phyloP scores from a whole-genome alignment of 2,329 filamentous ascomycete species.

The Fusarium sulawesiense region DNA sequence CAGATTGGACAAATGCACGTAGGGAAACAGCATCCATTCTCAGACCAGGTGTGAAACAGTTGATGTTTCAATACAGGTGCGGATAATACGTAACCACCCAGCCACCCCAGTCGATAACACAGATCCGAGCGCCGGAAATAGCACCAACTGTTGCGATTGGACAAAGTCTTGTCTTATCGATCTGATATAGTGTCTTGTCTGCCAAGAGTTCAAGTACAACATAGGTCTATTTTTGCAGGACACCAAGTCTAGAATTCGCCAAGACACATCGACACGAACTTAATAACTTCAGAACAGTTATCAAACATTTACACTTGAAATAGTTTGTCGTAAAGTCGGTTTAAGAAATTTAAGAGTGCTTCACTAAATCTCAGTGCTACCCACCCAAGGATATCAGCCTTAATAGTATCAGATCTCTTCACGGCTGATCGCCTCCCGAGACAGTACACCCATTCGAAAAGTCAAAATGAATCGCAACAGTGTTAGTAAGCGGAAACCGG shows the following conservation, averaged over 20 bases:
- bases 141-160: background rate
- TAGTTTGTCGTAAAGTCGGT: background rate
- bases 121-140: background rate
- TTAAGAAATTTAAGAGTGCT: background rate
- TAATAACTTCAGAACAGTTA: background rate
- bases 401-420: background rate
- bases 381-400: background rate
- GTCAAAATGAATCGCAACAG: background rate
- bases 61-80: background rate
- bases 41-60: background rate
- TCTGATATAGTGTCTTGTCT: background rate
- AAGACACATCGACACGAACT: fast-evolving
- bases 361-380: background rate
- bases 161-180: background rate
- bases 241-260: background rate
- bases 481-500: background rate
- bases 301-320: fast-evolving
- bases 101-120: background rate
- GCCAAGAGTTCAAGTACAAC: background rate
- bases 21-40: background rate
- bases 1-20: no score
- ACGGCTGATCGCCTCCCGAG: background rate
- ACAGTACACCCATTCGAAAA: background rate
- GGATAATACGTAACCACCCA: background rate
- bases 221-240: background rate